A percentile compares a stretch with the other conserved stretches of the same genome.
These are phyloP conservation scores for Curvularia spicifera DNA, from an alignment of 2,329 filamentous ascomycete genomes.

Conservation along the genomic window DNA sequence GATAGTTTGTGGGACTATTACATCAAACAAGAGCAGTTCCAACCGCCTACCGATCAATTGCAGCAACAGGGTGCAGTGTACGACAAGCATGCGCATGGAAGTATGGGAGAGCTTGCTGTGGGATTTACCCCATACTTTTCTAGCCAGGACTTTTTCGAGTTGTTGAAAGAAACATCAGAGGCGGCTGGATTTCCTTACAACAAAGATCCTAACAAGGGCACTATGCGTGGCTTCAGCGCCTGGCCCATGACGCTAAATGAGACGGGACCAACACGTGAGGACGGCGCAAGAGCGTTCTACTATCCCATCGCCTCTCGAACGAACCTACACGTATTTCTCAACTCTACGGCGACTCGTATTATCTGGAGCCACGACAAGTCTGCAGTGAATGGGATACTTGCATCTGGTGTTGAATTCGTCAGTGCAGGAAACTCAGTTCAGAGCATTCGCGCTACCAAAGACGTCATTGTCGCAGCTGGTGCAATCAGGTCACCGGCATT, in stretches of 20 bases:
- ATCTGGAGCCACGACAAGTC: conserved; percentile 39
- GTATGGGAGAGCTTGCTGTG: conserved; percentile 33
- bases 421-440: conserved; percentile 25
- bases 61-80: conserved; percentile 34
- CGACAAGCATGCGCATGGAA: conserved; percentile 30
- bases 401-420: conserved; percentile 36
- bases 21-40: conserved; percentile 35
- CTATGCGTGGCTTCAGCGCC: conserved; percentile 53
- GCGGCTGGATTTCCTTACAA: conserved; percentile 49
- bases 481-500: conserved; percentile 43
- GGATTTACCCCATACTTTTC: conserved; percentile 39
- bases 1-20: conserved; percentile 39
- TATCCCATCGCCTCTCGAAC: conserved; percentile 49
- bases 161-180: conserved; percentile 49
- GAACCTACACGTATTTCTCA: conserved; percentile 54
- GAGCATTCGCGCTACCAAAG: conserved; percentile 29
- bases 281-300: conserved; percentile 58
- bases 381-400: conserved; percentile 15
- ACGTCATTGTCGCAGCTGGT: conserved; percentile 48
- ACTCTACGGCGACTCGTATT: conserved; percentile 52
- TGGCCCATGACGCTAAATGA: conserved; percentile 54
- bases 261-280: conserved; percentile 50
- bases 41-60: conserved; percentile 26
- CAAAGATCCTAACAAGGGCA: conserved; percentile 52
- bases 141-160: conserved; percentile 31